Base-by-base conservation (phyloP, 208 protist species). In the Trypanosoma rangeli region DNA sequence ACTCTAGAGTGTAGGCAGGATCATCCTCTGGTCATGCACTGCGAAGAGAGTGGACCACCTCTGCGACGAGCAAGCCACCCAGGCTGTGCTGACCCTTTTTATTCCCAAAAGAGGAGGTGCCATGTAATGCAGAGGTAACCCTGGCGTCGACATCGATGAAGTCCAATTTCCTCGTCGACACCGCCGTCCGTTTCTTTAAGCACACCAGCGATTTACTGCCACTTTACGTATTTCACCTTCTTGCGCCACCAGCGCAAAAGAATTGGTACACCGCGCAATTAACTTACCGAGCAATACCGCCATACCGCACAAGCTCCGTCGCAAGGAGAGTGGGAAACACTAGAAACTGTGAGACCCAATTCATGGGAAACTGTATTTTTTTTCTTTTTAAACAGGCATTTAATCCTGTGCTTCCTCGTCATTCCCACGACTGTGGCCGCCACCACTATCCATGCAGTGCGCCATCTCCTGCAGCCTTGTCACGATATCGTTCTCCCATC, bases 1-100 rank as follows among this genome's bases (percentile, higher is more conserved):
- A 74, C 31, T 74, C 59, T 29, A 71, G 20, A 35, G 9, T 1
- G 56, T 71, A 71, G 5, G 12, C 29, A 28, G 57, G 16, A 46
- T 71, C 66, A 0, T 3, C 31, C 20, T 26, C 35, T 57, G 66
- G 66, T 56, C 66, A 71, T 2, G 15, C 26, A 4, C 1, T 22
- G 20, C 66, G 66, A 15, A 71, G 37, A 26, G 26, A 48, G 33
- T n/a, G 53, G 8, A n/a, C 55, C 9, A 61, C 37, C 18, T 61
- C 29, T 26, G 13, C 26, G 5, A 71, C 22, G 22, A 44, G 39
- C 39, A 64, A 24, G 8, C 39, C 56, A 48, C 35, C 8, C 3
- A 8, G 9, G 28, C n/a, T 4, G 5, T 15, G 13, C 5, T 7
- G 28, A 10, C 26, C 26, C 12, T 15, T 58, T 15, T 33, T 58